phyloP scores from a whole-genome alignment of 345 rosid species.

The Corymbia maculata region DNA sequence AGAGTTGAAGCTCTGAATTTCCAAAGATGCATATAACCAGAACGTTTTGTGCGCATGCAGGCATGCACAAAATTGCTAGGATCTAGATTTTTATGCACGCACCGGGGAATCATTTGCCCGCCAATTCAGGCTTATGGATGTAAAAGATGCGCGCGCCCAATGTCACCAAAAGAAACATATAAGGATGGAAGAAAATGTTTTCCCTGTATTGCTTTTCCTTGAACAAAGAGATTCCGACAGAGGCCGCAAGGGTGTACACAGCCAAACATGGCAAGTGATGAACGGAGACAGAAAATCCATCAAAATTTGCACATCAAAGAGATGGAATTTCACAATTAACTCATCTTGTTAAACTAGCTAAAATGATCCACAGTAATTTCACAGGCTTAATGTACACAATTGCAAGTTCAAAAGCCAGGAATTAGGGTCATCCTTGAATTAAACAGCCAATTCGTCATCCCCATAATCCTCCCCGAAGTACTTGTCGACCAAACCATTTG shows the following conservation, averaged over 20 bases:
- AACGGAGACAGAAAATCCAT: background rate
- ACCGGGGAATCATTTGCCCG: background rate
- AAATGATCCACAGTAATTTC: background rate
- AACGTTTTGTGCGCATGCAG: background rate
- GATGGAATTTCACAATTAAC: background rate
- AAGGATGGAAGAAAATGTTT: background rate
- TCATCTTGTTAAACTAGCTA: background rate
- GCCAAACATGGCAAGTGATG: background rate
- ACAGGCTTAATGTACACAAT: background rate
- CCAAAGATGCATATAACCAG: background rate
- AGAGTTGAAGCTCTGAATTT: background rate
- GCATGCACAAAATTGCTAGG: background rate
- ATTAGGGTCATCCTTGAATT: background rate
- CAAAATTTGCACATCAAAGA: background rate
- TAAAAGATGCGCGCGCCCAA: background rate
- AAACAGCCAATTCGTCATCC: constrained; percentile 20
- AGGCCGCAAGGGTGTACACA: background rate
- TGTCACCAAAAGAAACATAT: background rate
- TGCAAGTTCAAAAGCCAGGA: background rate
- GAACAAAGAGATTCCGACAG: background rate
- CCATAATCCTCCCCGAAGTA: constrained; percentile 95
- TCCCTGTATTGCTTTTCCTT: background rate
- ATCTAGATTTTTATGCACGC: background rate
- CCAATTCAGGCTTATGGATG: background rate
- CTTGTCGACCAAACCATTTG: constrained; percentile 76